These are phyloP conservation scores for Ceratobasidium sp. DNA, from an alignment of 1,284 basidiomycete genomes.

Conservation along the genomic window DNA sequence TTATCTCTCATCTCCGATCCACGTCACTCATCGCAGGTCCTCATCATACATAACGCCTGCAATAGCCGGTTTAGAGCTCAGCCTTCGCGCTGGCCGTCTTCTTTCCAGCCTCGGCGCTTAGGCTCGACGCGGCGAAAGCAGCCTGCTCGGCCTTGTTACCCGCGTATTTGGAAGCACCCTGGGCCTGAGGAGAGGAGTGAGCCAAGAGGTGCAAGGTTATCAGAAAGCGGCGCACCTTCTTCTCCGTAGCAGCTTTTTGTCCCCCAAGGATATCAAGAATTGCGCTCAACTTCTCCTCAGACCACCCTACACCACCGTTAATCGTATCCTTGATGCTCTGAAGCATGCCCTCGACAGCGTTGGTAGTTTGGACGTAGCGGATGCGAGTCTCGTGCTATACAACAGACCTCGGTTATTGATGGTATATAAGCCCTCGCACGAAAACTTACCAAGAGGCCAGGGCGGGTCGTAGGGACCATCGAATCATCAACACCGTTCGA, in stretches of 20 bases:
- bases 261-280: conserved; percentile 51
- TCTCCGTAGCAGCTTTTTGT: conserved; percentile 44
- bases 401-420: conserved; percentile 5
- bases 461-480: conserved; percentile 71
- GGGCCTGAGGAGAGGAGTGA: conserved; percentile 48
- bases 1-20: conserved; percentile 3
- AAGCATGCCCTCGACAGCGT: conserved; percentile 69
- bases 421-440: conserved; percentile 52
- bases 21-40: background rate
- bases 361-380: conserved; percentile 76
- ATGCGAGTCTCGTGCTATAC: conserved; percentile 74
- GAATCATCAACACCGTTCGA: conserved; percentile 78
- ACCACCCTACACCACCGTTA: conserved; percentile 71
- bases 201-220: conserved; percentile 47
- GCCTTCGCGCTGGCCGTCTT: conserved; percentile 46
- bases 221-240: conserved; percentile 17
- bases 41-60: too few relatives aligned
- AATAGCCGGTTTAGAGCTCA: conserved; percentile 38
- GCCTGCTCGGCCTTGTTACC: conserved; percentile 47
- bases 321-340: conserved; percentile 72
- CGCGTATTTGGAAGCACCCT: conserved; percentile 15
- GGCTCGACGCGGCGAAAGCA: conserved; percentile 52
- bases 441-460: conserved; percentile 76
- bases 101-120: conserved; percentile 54
- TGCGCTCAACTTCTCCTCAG: conserved; percentile 72